Evolutionary conservation across 2,329 filamentous ascomycete genomes (phyloP), one percentile per base, ranked within the genome.

Genomic region (Monilinia fructigena): DNA sequence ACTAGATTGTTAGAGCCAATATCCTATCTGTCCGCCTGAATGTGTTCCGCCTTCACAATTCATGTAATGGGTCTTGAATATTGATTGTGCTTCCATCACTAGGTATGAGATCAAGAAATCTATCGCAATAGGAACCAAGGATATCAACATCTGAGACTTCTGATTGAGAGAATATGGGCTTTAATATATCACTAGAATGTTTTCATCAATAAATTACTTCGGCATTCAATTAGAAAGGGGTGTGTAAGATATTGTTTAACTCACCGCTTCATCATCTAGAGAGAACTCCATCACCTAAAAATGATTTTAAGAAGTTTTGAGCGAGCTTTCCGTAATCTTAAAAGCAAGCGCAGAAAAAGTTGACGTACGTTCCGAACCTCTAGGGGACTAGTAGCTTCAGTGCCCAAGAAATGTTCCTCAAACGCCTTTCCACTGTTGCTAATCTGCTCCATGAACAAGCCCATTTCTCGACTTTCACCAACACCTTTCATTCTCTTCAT

Each of bases 121-220:
- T 54, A 55, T 66, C 56, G 10, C 47, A 4, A 45, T 66, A 40
- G 14, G 42, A 66, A 66, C 31, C 31, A 8, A 35, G 31, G 31
- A 5, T 35, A 35, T 35, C 31, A 35, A 35, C 5, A 35, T 35
- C 31, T 35, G 31, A 35, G 5, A 35, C 1, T 47, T 66, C 56
- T 4, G 48, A 6, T n/a, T 40, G 8, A 10, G 50, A 52, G 50
- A 66, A 66, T 1, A 63, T 55, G 6, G 16, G 50, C 28, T 66
- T 66, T 3, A 66, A 40, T n/a, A 61, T 38, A 53, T 65, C 55
- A 20, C 63, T 61, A 10, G 47, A 61, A 35, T 53, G 47, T 12
- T 35, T 60, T 55, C 63, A 61, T 38, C 47, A 55, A 10, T 54
- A 1, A 6, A 6, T 48, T 35, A 10, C 8, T 20, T 45, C 18